Base-by-base conservation (phyloP, 208 protist species). In the Acanthamoeba culbertsoni region DNA sequence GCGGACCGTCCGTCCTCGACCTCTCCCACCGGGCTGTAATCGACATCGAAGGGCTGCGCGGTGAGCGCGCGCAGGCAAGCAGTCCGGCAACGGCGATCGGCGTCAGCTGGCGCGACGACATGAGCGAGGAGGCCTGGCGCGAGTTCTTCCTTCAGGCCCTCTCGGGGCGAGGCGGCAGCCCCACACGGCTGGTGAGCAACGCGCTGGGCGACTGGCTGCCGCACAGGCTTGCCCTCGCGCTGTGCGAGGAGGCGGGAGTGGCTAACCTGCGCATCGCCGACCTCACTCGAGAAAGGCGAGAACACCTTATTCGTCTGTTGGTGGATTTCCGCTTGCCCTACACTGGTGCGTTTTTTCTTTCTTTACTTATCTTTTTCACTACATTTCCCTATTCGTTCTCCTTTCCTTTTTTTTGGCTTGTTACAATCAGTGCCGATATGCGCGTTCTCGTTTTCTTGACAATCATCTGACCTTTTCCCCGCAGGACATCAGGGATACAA, bases 1-100 rank as follows among this genome's bases (percentile, higher is more conserved):
- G 68, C 33, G 92, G 92, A 51, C 92, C 92, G 6, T 86, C 92
- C 12, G 46, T 94, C n/a, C 75, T 94, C 40, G 92, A 94, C 57
- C 16, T 89, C 4, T 94, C 92, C 31, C 92, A 94, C 35, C 48
- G 73, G 28, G 45, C 35, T 2, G 73, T 94, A 12, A 86, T 75
- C 48, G 65, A 63, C 8, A 23, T 84, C 42, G 45, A 82, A 4
- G 7, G 71, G 20, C 43, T 82, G 71, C 37, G 33, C 37, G 23
- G 16, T n/a, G n/a, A 82, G 33, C 37, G n/a, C 18, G 42, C 40
- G 63, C 28, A 84, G n/a, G 57, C 55, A 1, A 33, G 28, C 28
- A 89, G 20, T 12, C 23, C 71, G 16, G 20, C 20, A 33, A 86
- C 42, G 45, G 28, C 55, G 2, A 20, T 26, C 18, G 68, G 4